These are phyloP conservation scores for Cymbopogon flexuosus DNA, from an alignment of 202 grass and related monocot species.

Conservation along the genomic window DNA sequence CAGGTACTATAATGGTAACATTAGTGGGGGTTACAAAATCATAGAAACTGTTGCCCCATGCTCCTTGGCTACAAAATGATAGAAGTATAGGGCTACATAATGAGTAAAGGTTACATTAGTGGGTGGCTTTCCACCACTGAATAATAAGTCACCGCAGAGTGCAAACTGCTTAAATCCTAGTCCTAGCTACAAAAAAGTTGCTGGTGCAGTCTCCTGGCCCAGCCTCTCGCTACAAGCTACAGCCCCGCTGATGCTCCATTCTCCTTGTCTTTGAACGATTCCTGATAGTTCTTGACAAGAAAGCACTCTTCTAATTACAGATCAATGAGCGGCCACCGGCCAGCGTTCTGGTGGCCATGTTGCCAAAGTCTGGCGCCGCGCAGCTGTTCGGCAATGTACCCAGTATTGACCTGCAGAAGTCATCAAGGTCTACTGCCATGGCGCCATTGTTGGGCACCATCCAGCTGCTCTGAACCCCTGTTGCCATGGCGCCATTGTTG, in stretches of 20 bases:
- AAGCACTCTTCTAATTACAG: background rate
- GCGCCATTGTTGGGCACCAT: background rate
- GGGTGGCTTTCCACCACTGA: background rate
- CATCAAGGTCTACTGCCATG: background rate
- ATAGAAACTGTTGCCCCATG: no score
- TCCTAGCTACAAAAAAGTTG: background rate
- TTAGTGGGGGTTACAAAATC: no score
- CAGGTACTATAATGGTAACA: no score
- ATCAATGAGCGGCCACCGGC: background rate
- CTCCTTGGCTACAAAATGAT: no score
- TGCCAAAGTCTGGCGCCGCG: background rate
- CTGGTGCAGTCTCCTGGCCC: background rate
- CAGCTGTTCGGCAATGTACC: background rate
- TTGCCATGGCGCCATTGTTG: background rate
- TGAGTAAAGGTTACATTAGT: background rate
- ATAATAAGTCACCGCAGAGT: background rate
- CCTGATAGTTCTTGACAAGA: background rate
- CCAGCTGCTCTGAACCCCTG: background rate
- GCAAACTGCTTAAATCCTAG: background rate
- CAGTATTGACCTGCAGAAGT: background rate
- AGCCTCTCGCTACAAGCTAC: background rate
- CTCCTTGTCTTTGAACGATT: background rate
- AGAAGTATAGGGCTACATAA: no score
- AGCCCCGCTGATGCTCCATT: no score
- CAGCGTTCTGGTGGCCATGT: background rate